phyloP scores from a whole-genome alignment of 169 alveolate species.

The Babesia bigemina region DNA sequence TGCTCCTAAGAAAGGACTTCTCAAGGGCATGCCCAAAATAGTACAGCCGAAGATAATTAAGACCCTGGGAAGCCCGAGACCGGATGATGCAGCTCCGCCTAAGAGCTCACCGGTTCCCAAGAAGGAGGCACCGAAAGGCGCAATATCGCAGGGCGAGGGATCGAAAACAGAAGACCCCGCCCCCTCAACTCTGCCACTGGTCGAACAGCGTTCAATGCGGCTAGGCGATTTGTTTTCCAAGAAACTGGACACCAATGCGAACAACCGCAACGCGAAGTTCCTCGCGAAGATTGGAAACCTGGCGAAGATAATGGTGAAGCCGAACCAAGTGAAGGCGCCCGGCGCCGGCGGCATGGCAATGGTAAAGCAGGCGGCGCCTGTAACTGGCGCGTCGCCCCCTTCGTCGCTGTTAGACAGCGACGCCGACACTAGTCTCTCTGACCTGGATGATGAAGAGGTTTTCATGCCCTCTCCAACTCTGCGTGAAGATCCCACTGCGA shows the following conservation, averaged over 20 bases:
- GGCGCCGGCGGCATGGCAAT: background rate
- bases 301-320: slow-evolving; percentile 55
- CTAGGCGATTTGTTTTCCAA: slow-evolving; percentile 43
- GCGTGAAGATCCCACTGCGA: slow-evolving; percentile 1
- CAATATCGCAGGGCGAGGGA: background rate
- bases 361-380: slow-evolving; percentile 32
- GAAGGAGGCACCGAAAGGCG: background rate
- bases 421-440: slow-evolving; percentile 21
- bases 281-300: slow-evolving; percentile 63
- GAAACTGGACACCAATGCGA: slow-evolving; percentile 12
- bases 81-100: background rate
- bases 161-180: background rate
- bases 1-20: too few relatives aligned
- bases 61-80: too few relatives aligned
- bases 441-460: slow-evolving; percentile 20
- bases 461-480: background rate
- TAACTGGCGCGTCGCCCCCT: slow-evolving; percentile 4
- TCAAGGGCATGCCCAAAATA: too few relatives aligned
- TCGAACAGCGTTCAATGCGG: slow-evolving; percentile 17
- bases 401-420: slow-evolving; percentile 22
- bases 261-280: slow-evolving; percentile 49
- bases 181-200: slow-evolving; percentile 1
- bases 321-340: slow-evolving; percentile 5
- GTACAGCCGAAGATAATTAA: too few relatives aligned
- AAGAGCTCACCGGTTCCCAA: slow-evolving; percentile 2